Base-by-base conservation (phyloP, 108 stramenopile genomes). In the Pseudonitzschia multistriata region DNA sequence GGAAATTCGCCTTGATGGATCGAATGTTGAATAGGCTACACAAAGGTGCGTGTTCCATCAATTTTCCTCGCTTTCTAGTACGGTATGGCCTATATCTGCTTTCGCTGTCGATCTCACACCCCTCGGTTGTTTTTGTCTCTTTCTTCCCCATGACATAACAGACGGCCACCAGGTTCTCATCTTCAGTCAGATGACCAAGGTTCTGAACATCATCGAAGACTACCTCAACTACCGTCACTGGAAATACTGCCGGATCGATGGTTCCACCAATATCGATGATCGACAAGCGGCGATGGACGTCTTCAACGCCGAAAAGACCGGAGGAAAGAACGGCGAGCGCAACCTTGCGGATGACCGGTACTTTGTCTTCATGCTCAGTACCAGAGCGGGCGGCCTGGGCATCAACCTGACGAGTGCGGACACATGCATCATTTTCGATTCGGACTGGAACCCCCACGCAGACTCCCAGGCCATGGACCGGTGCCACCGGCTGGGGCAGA, bases 151-250 rank as follows among this genome's bases (percentile, higher is more conserved):
- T 24, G 2, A 25, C 50, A 19, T 2, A 45, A 77, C 72, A 45
- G 96, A 98, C 71, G 96, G 94, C 61, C 97, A 99, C 72, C 97
- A 97, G 67, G 97, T 98, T 25, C 86, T 99, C 30, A 97, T 99
- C 70, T 99, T 99, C 77, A 95, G 95, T 67, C 99, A 99, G 75
- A 98, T 98, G 95, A 97, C 94, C 52, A 74, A 81, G 39, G 80
- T 98, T 17, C 84, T 99, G 33, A 95, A 96, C 68, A 83, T 99
- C 39, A 83, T 99, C 49, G 97, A 98, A 84, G 98, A 98, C 72
- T 99, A 98, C 66, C 70, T 96, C 30, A 59, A 81, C 48, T 88
- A 68, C 25, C 81, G 92, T 3, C 64, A 81, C 11, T 95, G 92
- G 87, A 87, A 84, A 22, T 97, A 94, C 72, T 96, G 94, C 77